A percentile compares a stretch with the other conserved stretches of the same genome.
phyloP scores from a whole-genome alignment of 2,329 filamentous ascomycete genomes.

The Elsinoe ampelina region DNA sequence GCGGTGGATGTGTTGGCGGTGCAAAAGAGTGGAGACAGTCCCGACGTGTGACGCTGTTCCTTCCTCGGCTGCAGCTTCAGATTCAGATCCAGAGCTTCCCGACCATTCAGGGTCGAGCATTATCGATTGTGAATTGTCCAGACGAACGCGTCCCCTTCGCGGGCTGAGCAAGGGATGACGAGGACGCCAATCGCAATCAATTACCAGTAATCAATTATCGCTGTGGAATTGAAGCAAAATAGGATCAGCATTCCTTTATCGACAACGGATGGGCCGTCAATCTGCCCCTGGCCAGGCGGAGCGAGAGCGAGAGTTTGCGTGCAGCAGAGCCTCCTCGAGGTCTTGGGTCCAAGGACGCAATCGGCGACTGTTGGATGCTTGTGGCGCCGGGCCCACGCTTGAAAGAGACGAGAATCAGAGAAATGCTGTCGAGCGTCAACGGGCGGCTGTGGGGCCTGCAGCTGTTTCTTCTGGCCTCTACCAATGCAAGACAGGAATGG shows the following conservation, averaged over 20 bases:
- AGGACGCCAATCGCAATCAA: neutral
- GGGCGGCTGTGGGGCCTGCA: neutral
- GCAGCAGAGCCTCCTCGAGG: neutral
- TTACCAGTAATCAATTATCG: conserved; percentile 6
- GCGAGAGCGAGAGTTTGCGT: neutral
- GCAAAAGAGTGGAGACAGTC: neutral
- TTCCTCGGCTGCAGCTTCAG: too few species aligned
- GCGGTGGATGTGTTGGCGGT: conserved; percentile 8
- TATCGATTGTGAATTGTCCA: neutral
- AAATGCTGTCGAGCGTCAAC: neutral
- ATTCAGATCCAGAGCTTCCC: neutral
- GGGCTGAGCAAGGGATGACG: neutral
- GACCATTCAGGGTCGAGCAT: conserved; percentile 1
- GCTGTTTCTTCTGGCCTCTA: neutral
- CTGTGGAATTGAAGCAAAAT: neutral
- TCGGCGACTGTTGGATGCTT: conserved; percentile 1
- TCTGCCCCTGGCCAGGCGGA: conserved; percentile 6
- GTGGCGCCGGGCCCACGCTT: neutral
- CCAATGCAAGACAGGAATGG: neutral
- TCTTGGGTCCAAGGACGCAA: neutral
- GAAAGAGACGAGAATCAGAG: neutral
- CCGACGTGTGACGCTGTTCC: too few species aligned
- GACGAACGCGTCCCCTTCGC: neutral
- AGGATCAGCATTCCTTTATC: conserved; percentile 9
- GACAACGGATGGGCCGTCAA: neutral